Percentiles rank a stretch among this genome's conserved stretches.
Evolutionary conservation across 1,139 yeast genomes (phyloP).

Genomic region (Suhomyces kunorum): DNA sequence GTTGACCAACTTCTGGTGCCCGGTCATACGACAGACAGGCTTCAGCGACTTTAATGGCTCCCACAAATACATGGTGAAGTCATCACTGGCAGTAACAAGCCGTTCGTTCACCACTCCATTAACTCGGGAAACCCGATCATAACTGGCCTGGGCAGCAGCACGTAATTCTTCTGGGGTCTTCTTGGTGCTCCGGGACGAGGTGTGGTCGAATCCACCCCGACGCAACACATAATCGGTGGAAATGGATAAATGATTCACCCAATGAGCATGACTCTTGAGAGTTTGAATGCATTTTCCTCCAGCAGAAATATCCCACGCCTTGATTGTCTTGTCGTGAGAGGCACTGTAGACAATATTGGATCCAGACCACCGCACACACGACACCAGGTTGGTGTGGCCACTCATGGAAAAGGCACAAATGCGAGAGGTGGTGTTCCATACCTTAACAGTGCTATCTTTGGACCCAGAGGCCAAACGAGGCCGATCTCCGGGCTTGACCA

Average conservation of each 20-base stretch:
- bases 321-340: slow-evolving; percentile 92
- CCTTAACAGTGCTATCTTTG: slow-evolving; percentile 84
- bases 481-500: slow-evolving; percentile 60
- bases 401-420: slow-evolving; percentile 69
- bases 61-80: slow-evolving; percentile 97
- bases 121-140: slow-evolving; percentile 74
- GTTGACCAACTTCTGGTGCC: slow-evolving; percentile 94
- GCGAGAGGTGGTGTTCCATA: slow-evolving; percentile 87
- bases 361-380: slow-evolving; percentile 98
- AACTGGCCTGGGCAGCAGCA: slow-evolving; percentile 47
- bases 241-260: slow-evolving; percentile 93
- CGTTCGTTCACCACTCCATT: slow-evolving; percentile 74
- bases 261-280: slow-evolving; percentile 88
- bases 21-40: slow-evolving; percentile 92
- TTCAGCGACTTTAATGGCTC: slow-evolving; percentile 79
- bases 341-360: slow-evolving; percentile 81
- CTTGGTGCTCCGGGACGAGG: slow-evolving; percentile 25
- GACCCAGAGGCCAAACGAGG: slow-evolving; percentile 87
- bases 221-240: slow-evolving; percentile 89
- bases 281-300: slow-evolving; percentile 79
- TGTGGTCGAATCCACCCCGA: slow-evolving; percentile 76
- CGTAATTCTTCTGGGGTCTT: slow-evolving; percentile 34
- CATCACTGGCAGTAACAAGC: slow-evolving; percentile 94
- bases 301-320: slow-evolving; percentile 82
- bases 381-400: slow-evolving; percentile 87